Conservation (phyloP, 2,329 filamentous ascomycete genomes). For the Nigrospora oryzae region DNA sequence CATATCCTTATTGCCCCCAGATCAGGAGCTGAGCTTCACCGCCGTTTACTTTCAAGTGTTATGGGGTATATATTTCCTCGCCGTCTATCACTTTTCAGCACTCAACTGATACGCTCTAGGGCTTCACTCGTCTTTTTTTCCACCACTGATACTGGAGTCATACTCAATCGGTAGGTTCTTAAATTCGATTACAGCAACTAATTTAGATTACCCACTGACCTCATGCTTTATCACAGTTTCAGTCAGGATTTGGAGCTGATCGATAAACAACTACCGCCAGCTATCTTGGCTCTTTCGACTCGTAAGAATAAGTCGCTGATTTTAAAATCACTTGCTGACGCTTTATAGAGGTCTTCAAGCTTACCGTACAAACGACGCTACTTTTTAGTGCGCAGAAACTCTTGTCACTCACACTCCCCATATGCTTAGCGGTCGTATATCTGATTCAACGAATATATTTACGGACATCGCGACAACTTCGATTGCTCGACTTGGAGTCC, state of each 20-base stretch:
- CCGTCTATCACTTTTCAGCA: neutral
- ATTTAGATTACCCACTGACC: too few species aligned
- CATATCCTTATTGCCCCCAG: slow-evolving; percentile 17
- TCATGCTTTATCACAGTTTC: slow-evolving; percentile 18
- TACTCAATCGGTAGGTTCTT: slow-evolving; percentile 26
- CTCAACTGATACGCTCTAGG: slow-evolving; percentile 10
- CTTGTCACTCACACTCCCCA: slow-evolving; percentile 35
- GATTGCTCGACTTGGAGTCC: slow-evolving; percentile 45
- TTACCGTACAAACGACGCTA: slow-evolving; percentile 31
- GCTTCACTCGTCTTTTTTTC: slow-evolving; percentile 31
- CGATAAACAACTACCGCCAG: slow-evolving; percentile 30
- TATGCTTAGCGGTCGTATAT: slow-evolving; percentile 31
- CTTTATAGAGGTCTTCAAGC: slow-evolving; percentile 27
- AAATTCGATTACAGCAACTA: neutral
- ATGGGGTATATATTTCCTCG: slow-evolving; percentile 3
- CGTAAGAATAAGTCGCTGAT: slow-evolving; percentile 18
- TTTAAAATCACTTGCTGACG: slow-evolving; percentile 10
- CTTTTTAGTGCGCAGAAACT: slow-evolving; percentile 36
- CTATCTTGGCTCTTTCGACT: slow-evolving; percentile 20
- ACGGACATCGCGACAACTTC: slow-evolving; percentile 46
- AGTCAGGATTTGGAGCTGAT: slow-evolving; percentile 34
- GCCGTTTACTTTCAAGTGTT: slow-evolving; percentile 20
- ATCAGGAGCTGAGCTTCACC: slow-evolving; percentile 24
- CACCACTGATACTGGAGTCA: slow-evolving; percentile 27
- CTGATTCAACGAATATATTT: slow-evolving; percentile 42